These are phyloP conservation scores for Clitoria ternatea DNA, from an alignment of 306 rosid species.

Conservation along the genomic window DNA sequence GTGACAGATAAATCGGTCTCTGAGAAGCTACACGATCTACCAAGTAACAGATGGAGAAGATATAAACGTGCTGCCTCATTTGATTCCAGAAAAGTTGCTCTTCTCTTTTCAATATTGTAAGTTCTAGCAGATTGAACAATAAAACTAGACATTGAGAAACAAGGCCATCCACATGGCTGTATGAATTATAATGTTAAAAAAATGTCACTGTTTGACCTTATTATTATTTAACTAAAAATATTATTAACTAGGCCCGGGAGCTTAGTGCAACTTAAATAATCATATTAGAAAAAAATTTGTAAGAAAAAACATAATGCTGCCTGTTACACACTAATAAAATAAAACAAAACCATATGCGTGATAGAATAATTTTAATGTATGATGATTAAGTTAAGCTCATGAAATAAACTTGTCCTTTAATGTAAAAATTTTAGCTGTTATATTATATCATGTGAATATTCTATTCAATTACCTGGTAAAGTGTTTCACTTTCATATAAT, in stretches of 20 bases:
- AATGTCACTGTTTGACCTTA: neutral
- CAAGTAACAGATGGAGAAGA: slow-evolving; percentile 76
- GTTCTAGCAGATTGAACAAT: slow-evolving; percentile 25
- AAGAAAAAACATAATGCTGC: neutral
- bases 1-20: slow-evolving; percentile 58
- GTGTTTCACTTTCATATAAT: neutral
- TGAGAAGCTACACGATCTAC: slow-evolving; percentile 67
- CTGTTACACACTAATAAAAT: neutral
- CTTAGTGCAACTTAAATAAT: neutral
- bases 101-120: slow-evolving; percentile 88
- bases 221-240: neutral
- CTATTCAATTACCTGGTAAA: neutral
- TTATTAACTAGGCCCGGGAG: neutral
- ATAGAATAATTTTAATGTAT: neutral
- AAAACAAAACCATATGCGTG: neutral
- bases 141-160: neutral
- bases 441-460: neutral
- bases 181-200: neutral
- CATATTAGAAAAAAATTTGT: neutral
- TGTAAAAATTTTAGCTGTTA: neutral
- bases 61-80: slow-evolving; percentile 75
- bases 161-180: neutral
- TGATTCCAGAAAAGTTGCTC: slow-evolving; percentile 81
- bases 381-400: neutral
- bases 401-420: slow-evolving; percentile 1